These are phyloP conservation scores for Pyricularia grisea DNA, from an alignment of 2,329 filamentous ascomycete genomes.

Conservation along the genomic window DNA sequence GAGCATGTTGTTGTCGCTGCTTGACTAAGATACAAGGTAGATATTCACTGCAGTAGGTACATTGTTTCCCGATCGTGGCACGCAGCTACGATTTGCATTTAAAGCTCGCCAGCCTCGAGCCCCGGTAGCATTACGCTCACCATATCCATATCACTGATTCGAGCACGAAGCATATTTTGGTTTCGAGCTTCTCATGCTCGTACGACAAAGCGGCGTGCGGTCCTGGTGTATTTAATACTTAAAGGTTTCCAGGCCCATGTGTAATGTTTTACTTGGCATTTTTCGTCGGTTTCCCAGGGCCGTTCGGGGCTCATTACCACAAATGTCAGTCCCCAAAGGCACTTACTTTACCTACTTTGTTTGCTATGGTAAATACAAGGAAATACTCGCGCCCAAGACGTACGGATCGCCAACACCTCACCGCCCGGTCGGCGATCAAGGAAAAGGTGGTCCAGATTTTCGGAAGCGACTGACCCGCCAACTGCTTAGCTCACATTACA, in stretches of 20 bases:
- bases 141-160: no score
- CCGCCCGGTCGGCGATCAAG: background rate
- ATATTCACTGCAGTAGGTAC: no score
- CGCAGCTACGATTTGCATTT: background rate
- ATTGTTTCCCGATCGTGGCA: no score
- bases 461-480: background rate
- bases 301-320: background rate
- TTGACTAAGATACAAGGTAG: background rate
- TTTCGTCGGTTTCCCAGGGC: no score
- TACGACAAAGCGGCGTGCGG: no score
- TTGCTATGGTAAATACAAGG: background rate
- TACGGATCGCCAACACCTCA: background rate
- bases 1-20: background rate
- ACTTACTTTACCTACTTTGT: background rate
- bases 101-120: background rate
- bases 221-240: no score
- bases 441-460: background rate
- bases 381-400: background rate
- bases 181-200: no score
- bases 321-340: background rate
- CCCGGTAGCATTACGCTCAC: background rate
- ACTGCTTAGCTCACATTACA: no score
- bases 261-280: no score
- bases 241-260: no score
- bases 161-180: no score